phyloP scores from a whole-genome alignment of 2,329 filamentous ascomycete genomes.

The Trichoderma koningiopsis region DNA sequence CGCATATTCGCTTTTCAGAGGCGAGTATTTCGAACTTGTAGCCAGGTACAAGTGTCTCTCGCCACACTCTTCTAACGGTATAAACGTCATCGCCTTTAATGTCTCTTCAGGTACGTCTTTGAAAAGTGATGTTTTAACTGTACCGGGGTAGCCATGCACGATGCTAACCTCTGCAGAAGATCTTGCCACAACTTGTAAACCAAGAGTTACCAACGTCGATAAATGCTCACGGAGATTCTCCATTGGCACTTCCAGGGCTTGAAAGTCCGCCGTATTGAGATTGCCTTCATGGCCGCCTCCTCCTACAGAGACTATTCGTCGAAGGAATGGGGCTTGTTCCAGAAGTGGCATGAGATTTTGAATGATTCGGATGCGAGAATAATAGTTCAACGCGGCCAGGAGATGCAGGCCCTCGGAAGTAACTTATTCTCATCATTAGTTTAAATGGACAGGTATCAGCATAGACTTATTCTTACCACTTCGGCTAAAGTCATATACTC shows the following conservation, averaged over 20 bases:
- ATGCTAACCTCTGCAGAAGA: neutral
- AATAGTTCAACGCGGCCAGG: slow-evolving; percentile 40
- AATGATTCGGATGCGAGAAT: slow-evolving; percentile 7
- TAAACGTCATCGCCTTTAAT: neutral
- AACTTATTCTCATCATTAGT: neutral
- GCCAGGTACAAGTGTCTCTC: neutral
- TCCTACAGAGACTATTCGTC: neutral
- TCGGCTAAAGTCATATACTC: slow-evolving; percentile 31
- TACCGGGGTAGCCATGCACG: neutral
- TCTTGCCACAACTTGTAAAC: neutral
- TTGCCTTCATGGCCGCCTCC: neutral
- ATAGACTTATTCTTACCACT: neutral
- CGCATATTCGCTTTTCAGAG: neutral
- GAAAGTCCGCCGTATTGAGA: neutral
- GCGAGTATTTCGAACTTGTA: neutral
- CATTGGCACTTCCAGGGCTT: neutral
- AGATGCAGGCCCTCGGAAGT: slow-evolving; percentile 57
- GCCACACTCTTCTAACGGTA: neutral
- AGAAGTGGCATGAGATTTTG: neutral
- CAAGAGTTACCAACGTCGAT: neutral
- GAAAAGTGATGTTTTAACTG: neutral
- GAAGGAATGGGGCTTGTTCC: neutral
- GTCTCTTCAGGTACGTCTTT: neutral
- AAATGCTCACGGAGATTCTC: neutral
- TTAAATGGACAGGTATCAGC: neutral